Evolutionary conservation across 768 basidiomycete species (phyloP), one percentile per base, ranked within the genome.

Genomic region (Strobilomyces confusus): DNA sequence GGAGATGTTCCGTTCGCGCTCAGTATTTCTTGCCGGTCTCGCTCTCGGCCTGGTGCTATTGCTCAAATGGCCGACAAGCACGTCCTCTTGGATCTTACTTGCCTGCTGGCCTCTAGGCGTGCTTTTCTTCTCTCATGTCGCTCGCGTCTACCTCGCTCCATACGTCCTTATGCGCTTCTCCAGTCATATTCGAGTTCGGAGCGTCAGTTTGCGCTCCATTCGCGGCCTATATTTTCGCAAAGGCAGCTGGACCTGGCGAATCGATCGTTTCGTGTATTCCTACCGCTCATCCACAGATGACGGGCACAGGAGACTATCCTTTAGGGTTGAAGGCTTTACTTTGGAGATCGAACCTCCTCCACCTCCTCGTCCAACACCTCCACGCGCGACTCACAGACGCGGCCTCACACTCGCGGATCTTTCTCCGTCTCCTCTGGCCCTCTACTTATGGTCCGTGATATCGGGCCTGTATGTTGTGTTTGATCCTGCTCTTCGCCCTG

Each of bases 191-290:
- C 82, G 84, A 29, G 76, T 89, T 32, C 80, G 83, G 37, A 89
- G 85, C 65, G 78, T 90, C 51, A 90, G 89, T 63, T 72, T 87
- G 36, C 80, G 86, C 49, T 92, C 89, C 19, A 81, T 92, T 54
- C 84, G 87, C 49, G 89, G 89, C 32, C 72, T 91, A 20, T 89
- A 85, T 68, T 77, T 88, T 55, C 77, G 80, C 43, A 74, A 73
- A 29, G 83, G 83, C 26, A 69, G 65, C 45, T 72, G 76, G 49
- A 80, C 77, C 25, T 80, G 80, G 71, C 78, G 75, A 29, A 75
- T 86, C n/a, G 87, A 90, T 53, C 83, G 89, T 49, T 79, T 92
- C 43, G 79, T 75, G 19, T 70, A 77, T 41, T 70, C 83, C 47
- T 87, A 83, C 68, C 76, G 78, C 51, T 73, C 79, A 12, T 76